Conservation (phyloP, 192 early-diverging fungal species). For the Lunasporangiospora selenospora region DNA sequence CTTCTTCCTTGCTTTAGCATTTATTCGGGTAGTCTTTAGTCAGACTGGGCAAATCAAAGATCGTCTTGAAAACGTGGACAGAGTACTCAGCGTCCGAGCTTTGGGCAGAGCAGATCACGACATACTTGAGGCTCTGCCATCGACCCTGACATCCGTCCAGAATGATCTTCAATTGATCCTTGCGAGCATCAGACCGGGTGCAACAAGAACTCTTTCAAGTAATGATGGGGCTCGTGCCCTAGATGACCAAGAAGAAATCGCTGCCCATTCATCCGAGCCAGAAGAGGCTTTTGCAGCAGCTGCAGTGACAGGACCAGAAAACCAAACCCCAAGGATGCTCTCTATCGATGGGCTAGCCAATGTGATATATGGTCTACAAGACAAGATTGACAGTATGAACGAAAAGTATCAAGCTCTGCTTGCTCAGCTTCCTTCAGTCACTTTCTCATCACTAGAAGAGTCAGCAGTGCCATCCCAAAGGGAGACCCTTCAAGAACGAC, state of each 20-base stretch:
- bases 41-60: too few species aligned
- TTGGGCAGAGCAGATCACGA: too few species aligned
- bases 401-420: conserved; percentile 6
- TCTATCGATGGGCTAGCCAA: not conserved
- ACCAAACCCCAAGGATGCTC: not conserved
- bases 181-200: not conserved
- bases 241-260: not conserved
- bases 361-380: conserved; percentile 3
- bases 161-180: conserved; percentile 2
- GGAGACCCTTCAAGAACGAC: not conserved
- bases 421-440: not conserved
- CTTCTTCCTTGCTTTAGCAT: too few species aligned
- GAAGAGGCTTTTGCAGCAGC: not conserved
- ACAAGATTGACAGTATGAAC: conserved; percentile 5
- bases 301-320: not conserved
- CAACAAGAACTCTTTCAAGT: too few species aligned
- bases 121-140: too few species aligned
- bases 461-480: not conserved
- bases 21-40: too few species aligned
- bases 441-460: not conserved
- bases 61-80: too few species aligned
- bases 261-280: not conserved
- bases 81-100: too few species aligned
- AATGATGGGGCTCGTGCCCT: not conserved
- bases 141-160: conserved; percentile 6